A percentile compares a stretch with the other conserved stretches of the same genome.
These are phyloP conservation scores for Yarrowia keelungensis DNA, from an alignment of 805 yeast species.

Conservation along the genomic window DNA sequence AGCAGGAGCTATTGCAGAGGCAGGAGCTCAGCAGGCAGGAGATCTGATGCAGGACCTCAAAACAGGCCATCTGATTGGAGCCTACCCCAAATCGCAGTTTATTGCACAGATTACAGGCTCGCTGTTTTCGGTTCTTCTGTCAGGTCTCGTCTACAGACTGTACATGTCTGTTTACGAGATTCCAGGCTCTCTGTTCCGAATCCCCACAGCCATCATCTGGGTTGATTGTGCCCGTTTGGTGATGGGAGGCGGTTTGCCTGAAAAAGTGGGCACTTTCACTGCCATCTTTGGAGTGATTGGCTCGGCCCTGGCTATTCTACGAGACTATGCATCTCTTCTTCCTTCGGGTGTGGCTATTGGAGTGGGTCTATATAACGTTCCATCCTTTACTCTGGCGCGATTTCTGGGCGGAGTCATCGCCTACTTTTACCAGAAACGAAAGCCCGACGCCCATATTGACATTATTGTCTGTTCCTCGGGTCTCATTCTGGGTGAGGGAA, in stretches of 20 bases:
- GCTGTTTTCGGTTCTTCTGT: constrained; percentile 76
- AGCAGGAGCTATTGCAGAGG: constrained; percentile 97
- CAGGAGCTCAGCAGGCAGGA: constrained; percentile 99
- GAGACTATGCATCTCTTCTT: constrained; percentile 59
- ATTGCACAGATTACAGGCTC: constrained; percentile 90
- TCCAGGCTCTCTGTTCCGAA: constrained; percentile 80
- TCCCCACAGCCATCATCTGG: constrained; percentile 97
- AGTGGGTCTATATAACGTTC: constrained; percentile 92
- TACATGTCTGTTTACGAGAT: constrained; percentile 84
- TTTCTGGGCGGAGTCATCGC: constrained; percentile 85
- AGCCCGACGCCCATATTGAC: constrained; percentile 61
- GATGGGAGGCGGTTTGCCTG: constrained; percentile 88
- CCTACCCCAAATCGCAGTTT: constrained; percentile 92
- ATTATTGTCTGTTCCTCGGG: constrained; percentile 93
- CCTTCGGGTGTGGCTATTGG: constrained; percentile 99
- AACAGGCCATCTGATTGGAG: constrained; percentile 90
- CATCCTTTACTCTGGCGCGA: constrained; percentile 91
- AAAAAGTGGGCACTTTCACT: constrained; percentile 73
- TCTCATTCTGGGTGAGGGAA: constrained; percentile 90
- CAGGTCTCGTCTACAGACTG: constrained; percentile 80
- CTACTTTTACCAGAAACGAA: constrained; percentile 46
- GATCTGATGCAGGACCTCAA: constrained; percentile 97
- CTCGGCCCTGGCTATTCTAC: constrained; percentile 58
- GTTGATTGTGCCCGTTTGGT: constrained; percentile 93
- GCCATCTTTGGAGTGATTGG: constrained; percentile 66